Conservation (phyloP, 176 grass and related monocot species). For the Puccinellia tenuiflora region DNA sequence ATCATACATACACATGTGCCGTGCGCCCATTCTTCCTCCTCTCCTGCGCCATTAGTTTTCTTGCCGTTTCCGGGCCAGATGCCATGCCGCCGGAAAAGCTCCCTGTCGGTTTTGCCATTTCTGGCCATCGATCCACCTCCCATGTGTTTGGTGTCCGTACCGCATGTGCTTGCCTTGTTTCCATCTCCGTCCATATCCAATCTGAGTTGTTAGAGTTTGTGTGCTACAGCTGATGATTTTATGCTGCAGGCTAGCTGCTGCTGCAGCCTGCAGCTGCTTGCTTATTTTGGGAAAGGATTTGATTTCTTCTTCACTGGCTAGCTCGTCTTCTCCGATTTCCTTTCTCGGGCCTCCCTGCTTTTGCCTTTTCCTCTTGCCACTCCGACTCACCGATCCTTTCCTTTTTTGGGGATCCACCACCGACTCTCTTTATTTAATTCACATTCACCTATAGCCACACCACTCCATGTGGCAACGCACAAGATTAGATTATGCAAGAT, state of each 20-base stretch:
- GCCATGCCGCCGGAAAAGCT: conserved; percentile 3
- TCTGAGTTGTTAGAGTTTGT: not conserved
- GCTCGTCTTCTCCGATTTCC: conserved; percentile 3
- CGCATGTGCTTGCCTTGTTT: not conserved
- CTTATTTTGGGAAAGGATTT: conserved; percentile 33
- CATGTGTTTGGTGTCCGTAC: conserved; percentile 7
- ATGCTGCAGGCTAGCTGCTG: conserved; percentile 23
- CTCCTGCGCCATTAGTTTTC: not conserved
- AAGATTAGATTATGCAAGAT: not conserved
- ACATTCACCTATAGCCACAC: not conserved
- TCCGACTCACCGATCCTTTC: not conserved
- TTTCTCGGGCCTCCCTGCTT: conserved; percentile 7
- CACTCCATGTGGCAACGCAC: not conserved
- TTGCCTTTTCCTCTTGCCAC: conserved; percentile 1
- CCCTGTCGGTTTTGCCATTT: conserved; percentile 13
- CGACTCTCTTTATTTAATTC: not conserved
- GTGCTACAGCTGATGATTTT: conserved; percentile 44
- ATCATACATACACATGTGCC: not conserved
- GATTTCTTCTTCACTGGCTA: not conserved
- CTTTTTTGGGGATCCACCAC: conserved; percentile 27
- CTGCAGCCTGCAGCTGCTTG: not conserved
- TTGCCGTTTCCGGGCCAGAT: conserved; percentile 19
- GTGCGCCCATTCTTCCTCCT: not conserved
- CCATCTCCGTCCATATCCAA: not conserved
- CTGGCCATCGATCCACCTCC: not conserved